Evolutionary conservation across 495 filamentous ascomycete species (phyloP).

Genomic region (Rostrohypoxylon terebratum): DNA sequence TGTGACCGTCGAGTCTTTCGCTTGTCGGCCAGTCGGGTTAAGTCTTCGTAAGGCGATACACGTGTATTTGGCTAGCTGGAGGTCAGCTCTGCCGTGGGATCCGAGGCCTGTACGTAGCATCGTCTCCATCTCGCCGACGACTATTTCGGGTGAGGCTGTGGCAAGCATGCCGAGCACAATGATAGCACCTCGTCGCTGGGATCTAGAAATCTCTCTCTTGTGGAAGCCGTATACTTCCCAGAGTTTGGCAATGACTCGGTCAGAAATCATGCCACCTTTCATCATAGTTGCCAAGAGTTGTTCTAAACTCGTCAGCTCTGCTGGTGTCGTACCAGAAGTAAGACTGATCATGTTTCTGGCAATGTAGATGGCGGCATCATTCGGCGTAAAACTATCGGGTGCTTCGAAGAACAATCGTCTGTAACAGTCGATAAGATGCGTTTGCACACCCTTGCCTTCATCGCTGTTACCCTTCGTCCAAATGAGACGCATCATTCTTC

Average conservation of each 20-base stretch:
- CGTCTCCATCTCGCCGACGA: constrained; percentile 91
- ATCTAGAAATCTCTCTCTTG: constrained; percentile 90
- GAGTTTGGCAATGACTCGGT: constrained; percentile 87
- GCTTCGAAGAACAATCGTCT: constrained; percentile 95
- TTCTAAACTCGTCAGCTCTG: constrained; percentile 94
- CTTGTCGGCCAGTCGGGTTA: constrained; percentile 81
- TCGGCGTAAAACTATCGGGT: constrained; percentile 83
- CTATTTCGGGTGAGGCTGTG: constrained; percentile 89
- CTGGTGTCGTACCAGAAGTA: constrained; percentile 93
- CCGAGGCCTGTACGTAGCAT: constrained; percentile 94
- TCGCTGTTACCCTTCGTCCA: constrained; percentile 99
- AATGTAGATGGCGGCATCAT: constrained; percentile 95
- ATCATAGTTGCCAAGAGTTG: constrained; percentile 97
- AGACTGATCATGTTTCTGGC: constrained; percentile 98
- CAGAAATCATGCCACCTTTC: constrained; percentile 87
- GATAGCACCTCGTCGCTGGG: constrained; percentile 91
- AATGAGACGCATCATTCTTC: constrained; percentile 93
- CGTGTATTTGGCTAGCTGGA: constrained; percentile 92
- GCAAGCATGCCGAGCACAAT: constrained; percentile 98
- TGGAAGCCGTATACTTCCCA: constrained; percentile 98
- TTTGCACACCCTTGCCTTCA: constrained; percentile 97
- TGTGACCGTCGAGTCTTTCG: constrained; percentile 73
- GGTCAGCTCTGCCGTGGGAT: constrained; percentile 78
- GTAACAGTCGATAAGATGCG: constrained; percentile 97
- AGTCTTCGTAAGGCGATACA: constrained; percentile 93